A percentile compares a stretch with the other conserved stretches of the same genome.
Evolutionary conservation across 2,329 filamentous ascomycete species (phyloP).

Genomic region (Westerdykella ornata): DNA sequence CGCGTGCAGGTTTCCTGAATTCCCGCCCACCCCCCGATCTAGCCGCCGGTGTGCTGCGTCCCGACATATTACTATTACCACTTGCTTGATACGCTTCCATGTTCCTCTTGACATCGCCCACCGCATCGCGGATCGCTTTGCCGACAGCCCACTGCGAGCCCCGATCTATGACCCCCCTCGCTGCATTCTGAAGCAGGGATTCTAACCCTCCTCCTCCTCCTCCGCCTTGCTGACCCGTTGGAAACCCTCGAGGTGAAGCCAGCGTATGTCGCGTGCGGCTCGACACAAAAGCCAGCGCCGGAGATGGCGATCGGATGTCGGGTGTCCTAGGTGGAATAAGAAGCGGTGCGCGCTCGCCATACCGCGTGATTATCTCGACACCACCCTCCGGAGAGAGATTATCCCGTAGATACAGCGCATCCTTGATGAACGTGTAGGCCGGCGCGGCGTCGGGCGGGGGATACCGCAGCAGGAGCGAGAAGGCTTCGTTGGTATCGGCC

Average conservation of each 20-base stretch:
- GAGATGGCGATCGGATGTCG: slow-evolving; percentile 24
- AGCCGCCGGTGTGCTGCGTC: slow-evolving; percentile 25
- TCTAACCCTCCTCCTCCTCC: slow-evolving; percentile 61
- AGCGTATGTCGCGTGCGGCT: slow-evolving; percentile 24
- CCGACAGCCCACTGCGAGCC: slow-evolving; percentile 74
- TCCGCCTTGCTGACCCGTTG: slow-evolving; percentile 16
- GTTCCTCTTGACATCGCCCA: slow-evolving; percentile 72
- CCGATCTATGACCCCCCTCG: slow-evolving; percentile 65
- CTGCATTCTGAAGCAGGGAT: slow-evolving; percentile 66
- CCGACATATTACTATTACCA: slow-evolving; percentile 10
- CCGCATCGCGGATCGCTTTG: slow-evolving; percentile 70
- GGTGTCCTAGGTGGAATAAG: slow-evolving; percentile 21
- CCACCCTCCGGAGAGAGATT: slow-evolving; percentile 60
- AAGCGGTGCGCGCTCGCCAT: slow-evolving; percentile 48
- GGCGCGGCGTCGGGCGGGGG: slow-evolving; percentile 55
- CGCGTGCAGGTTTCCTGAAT: slow-evolving; percentile 26
- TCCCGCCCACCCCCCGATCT: slow-evolving; percentile 33
- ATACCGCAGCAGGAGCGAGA: slow-evolving; percentile 79
- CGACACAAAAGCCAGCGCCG: slow-evolving; percentile 17
- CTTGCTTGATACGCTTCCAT: slow-evolving; percentile 56
- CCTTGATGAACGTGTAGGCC: slow-evolving; percentile 74
- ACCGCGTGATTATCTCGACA: slow-evolving; percentile 61
- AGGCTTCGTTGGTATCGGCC: slow-evolving; percentile 77
- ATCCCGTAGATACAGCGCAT: slow-evolving; percentile 67
- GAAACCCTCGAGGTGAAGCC: slow-evolving; percentile 23